Evolutionary conservation across 108 stramenopile species (phyloP), one percentile per base, ranked within the genome.

Genomic region (Epithemia pelagica): DNA sequence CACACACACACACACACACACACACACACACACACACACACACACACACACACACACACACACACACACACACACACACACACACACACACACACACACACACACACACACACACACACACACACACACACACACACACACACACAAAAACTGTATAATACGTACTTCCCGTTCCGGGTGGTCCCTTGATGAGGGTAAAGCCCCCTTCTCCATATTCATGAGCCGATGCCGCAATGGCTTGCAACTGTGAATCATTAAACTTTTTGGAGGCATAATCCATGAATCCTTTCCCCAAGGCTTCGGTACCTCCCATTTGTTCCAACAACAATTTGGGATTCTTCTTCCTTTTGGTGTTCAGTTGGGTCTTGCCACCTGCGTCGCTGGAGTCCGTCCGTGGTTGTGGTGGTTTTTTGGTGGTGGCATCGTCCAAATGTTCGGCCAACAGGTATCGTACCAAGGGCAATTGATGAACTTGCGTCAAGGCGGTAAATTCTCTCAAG

Each of bases 211-310:
- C 94, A 68, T 92, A 90, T 64, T 89, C 89, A 25, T 66, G 64
- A 1, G 87, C 78, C 0, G 86, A 79, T 1, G 89, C 84, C 19
- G 89, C 76, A 30, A 95, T 90, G 19, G 91, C 91, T 29, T 30
- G 66, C 10, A 95, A 78, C 68, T 95, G 95, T 0, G 87, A 88
- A 5, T 79, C 59, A 75, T 95, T 95, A 76, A 88, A 90, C 33
- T 89, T 90, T 20, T 78, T 58, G 25, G 77, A 60, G 21, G 83
- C 83, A 67, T 90, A 88, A 10, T 80, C 72, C 0, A 76, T 76
- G 69, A 95, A 95, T 61, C 95, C 95, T 52, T 84, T 82, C 2
- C 91, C 87, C 32, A 91, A 65, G 22, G 86, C 81, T 54, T 82
- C 63, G 5, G 72, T 65, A 30, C 88, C 92, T 3, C 89, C 89